Evolutionary conservation across 2,329 filamentous ascomycete genomes (phyloP).

Genomic region (Endoconidiophora polonica): DNA sequence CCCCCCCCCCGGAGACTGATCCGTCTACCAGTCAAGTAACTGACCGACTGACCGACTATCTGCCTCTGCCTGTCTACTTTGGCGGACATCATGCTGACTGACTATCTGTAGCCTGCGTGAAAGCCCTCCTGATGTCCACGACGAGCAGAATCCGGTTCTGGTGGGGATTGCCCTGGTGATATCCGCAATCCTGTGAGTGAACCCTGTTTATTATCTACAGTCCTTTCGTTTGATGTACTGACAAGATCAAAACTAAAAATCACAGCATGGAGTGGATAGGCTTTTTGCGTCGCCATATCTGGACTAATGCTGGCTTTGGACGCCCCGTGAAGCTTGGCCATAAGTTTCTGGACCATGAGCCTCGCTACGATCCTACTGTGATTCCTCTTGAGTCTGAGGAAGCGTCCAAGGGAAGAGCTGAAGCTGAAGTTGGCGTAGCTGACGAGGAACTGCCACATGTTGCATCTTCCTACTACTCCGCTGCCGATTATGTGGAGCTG

Average conservation of each 20-base stretch:
- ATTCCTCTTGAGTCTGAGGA: conserved; percentile 25
- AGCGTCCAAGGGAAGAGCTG: neutral
- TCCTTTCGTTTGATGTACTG: neutral
- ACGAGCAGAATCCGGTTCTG: conserved; percentile 34
- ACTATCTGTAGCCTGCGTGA: neutral
- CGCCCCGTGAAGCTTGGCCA: conserved; percentile 35
- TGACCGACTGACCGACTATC: too few relatives aligned
- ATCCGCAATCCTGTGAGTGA: conserved; percentile 34
- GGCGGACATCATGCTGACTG: neutral
- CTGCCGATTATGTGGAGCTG: conserved; percentile 28
- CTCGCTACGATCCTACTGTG: conserved; percentile 30
- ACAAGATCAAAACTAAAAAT: neutral
- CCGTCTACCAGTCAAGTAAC: too few relatives aligned
- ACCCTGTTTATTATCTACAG: neutral
- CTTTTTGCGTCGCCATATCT: conserved; percentile 38
- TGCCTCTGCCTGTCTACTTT: neutral
- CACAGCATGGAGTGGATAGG: conserved; percentile 36
- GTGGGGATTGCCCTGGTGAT: conserved; percentile 36
- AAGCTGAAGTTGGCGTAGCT: neutral
- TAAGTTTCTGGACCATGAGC: conserved; percentile 33
- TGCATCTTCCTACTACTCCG: conserved; percentile 20
- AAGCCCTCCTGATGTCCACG: neutral
- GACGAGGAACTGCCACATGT: conserved; percentile 4
- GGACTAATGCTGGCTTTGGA: conserved; percentile 47
- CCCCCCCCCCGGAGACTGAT: neutral